phyloP scores from a whole-genome alignment of 345 rosid species.

The Eucalyptus globulus region DNA sequence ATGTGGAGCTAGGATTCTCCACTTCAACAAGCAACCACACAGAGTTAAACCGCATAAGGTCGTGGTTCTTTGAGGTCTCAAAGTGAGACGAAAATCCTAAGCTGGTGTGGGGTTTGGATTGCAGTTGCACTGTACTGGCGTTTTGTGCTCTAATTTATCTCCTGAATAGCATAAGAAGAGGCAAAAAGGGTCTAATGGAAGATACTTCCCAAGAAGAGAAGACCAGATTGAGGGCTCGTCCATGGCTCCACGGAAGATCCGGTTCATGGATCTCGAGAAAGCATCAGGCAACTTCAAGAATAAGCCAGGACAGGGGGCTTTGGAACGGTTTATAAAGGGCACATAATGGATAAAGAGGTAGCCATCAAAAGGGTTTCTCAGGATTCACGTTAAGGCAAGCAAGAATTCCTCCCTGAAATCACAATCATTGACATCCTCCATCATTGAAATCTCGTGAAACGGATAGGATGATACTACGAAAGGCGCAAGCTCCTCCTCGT shows the following conservation, averaged over 20 bases:
- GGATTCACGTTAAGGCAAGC: constrained; percentile 61
- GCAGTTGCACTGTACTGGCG: background rate
- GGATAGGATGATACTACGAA: constrained; percentile 79
- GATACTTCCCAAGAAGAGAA: constrained; percentile 29
- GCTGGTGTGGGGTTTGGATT: background rate
- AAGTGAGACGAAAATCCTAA: constrained; percentile 2
- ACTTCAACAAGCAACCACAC: constrained; percentile 34
- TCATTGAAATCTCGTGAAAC: constrained; percentile 55
- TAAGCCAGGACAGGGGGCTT: constrained; percentile 70
- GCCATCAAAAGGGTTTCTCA: constrained; percentile 69
- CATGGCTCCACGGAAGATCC: constrained; percentile 41
- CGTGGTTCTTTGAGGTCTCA: constrained; percentile 37
- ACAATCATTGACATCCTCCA: constrained; percentile 60
- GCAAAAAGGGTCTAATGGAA: constrained; percentile 1
- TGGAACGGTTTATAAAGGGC: constrained; percentile 66
- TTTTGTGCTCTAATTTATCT: background rate
- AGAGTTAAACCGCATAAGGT: constrained; percentile 33
- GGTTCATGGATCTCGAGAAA: constrained; percentile 28
- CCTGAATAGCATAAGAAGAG: constrained; percentile 15
- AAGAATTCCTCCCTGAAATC: constrained; percentile 73
- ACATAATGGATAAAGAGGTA: constrained; percentile 28
- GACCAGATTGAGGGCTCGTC: constrained; percentile 22
- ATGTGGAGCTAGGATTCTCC: constrained; percentile 51
- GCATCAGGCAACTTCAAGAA: constrained; percentile 50
- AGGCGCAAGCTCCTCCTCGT: constrained; percentile 45